A percentile compares a stretch with the other conserved stretches of the same genome.
Evolutionary conservation across 2,329 filamentous ascomycete species (phyloP).

Genomic region (Phyllosticta citrichinensis): DNA sequence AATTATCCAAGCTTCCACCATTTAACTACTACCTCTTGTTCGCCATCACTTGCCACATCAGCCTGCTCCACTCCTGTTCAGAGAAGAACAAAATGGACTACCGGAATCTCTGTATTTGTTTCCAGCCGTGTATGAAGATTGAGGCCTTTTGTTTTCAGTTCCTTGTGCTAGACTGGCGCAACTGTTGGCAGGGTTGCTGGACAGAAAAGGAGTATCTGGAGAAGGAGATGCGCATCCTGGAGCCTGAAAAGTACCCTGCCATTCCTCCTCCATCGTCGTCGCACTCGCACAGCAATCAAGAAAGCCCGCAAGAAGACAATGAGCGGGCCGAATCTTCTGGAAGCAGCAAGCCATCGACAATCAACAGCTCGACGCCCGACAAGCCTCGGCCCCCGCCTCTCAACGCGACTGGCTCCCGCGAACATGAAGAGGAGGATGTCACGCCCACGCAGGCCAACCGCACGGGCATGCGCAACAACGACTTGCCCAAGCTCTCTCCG

Average conservation of each 20-base stretch:
- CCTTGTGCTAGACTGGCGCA: slow-evolving; percentile 86
- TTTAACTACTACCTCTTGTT: slow-evolving; percentile 98
- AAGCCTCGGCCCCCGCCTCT: slow-evolving; percentile 11
- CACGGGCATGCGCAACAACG: slow-evolving; percentile 31
- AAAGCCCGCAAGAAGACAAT: slow-evolving; percentile 24
- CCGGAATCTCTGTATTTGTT: slow-evolving; percentile 90
- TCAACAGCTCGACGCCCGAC: slow-evolving; percentile 14
- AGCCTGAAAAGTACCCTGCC: slow-evolving; percentile 9
- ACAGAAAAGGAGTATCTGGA: slow-evolving; percentile 74
- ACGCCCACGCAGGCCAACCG: slow-evolving; percentile 30
- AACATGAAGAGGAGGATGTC: slow-evolving; percentile 11
- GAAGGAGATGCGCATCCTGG: slow-evolving; percentile 38
- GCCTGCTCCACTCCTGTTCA: slow-evolving; percentile 78
- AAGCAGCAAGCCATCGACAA: slow-evolving; percentile 43
- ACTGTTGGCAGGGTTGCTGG: slow-evolving; percentile 94
- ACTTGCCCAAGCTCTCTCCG: slow-evolving; percentile 46
- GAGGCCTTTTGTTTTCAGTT: slow-evolving; percentile 94
- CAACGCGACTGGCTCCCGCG: background rate
- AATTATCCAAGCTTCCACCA: slow-evolving; percentile 85
- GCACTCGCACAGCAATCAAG: background rate
- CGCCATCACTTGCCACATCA: slow-evolving; percentile 92
- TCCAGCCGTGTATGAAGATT: slow-evolving; percentile 94
- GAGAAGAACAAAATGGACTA: slow-evolving; percentile 99
- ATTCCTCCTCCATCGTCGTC: slow-evolving; percentile 5
- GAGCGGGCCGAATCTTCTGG: slow-evolving; percentile 52